Conservation (phyloP, 163 green algal genomes). For the Scenedesmus sp. region DNA sequence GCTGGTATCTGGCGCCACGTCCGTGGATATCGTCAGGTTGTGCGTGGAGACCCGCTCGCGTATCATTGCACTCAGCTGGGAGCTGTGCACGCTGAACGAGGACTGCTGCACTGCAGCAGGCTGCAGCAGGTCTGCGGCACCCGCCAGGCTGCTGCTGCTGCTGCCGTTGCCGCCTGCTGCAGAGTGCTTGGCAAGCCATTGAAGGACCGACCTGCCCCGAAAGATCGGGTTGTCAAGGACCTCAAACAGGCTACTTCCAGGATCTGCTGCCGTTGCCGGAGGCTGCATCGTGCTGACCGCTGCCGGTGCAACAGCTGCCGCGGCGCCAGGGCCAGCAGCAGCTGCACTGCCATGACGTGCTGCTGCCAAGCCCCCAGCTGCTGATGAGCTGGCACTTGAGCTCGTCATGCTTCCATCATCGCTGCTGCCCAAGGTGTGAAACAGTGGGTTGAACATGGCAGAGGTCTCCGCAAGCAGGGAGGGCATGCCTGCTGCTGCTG, state of each 20-base stretch:
- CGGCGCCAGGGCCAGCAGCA: neutral
- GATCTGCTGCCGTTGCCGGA: neutral
- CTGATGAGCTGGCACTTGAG: neutral
- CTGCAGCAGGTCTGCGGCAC: neutral
- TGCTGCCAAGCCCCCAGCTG: neutral
- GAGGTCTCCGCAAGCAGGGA: neutral
- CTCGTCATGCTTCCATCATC: neutral
- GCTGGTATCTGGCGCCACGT: slow-evolving; percentile 24
- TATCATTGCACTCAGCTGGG: neutral
- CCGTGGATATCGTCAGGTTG: slow-evolving; percentile 27
- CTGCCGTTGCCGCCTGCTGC: neutral
- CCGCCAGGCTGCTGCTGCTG: neutral
- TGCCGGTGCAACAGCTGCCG: neutral
- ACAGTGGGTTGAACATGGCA: slow-evolving; percentile 3
- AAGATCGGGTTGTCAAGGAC: slow-evolving; percentile 24
- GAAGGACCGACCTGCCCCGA: slow-evolving; percentile 27
- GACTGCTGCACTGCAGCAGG: neutral
- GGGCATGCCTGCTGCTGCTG: neutral
- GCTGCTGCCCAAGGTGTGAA: neutral
- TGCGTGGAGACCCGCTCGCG: neutral
- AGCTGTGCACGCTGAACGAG: neutral
- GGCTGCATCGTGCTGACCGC: neutral
- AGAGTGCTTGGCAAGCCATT: slow-evolving; percentile 28
- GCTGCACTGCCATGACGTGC: neutral
- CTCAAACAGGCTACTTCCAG: neutral